Evolutionary conservation across 1,139 yeast genomes (phyloP).

Genomic region (Pneumocystis wakefieldiae): DNA sequence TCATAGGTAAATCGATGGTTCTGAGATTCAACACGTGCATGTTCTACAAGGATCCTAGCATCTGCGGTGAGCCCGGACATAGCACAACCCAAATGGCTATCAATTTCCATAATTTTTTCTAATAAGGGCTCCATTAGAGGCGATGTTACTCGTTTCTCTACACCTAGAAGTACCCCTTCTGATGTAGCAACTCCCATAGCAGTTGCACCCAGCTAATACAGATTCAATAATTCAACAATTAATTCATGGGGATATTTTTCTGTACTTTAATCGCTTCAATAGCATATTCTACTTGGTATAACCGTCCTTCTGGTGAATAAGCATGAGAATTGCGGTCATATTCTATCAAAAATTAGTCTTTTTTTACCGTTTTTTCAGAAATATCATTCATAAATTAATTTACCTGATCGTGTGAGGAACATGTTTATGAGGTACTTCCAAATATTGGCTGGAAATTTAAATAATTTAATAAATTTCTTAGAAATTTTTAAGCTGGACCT

Average conservation of each 20-base stretch:
- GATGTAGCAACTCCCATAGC: slow-evolving; percentile 96
- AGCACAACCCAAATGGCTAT: slow-evolving; percentile 90
- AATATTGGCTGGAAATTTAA: not conserved
- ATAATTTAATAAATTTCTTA: not conserved
- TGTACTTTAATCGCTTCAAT: slow-evolving; percentile 82
- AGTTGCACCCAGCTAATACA: slow-evolving; percentile 57
- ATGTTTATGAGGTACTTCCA: slow-evolving; percentile 25
- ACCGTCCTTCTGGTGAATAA: slow-evolving; percentile 95
- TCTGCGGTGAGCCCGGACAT: slow-evolving; percentile 98
- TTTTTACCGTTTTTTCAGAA: not conserved
- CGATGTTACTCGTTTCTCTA: slow-evolving; percentile 92
- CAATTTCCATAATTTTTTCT: slow-evolving; percentile 91
- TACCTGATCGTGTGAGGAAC: slow-evolving; percentile 82
- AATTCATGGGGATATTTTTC: not conserved
- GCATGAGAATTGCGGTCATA: slow-evolving; percentile 98
- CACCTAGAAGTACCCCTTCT: slow-evolving; percentile 92
- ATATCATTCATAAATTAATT: not conserved
- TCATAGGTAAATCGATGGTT: slow-evolving; percentile 83
- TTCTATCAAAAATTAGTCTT: slow-evolving; percentile 29
- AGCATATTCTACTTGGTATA: slow-evolving; percentile 96
- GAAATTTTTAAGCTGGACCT: not conserved
- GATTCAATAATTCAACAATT: no score
- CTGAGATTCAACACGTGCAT: slow-evolving; percentile 82
- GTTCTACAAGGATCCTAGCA: slow-evolving; percentile 97
- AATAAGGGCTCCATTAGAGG: slow-evolving; percentile 80